Base-by-base conservation (phyloP, 768 basidiomycete genomes). In the Neoboletus brunneissimus region DNA sequence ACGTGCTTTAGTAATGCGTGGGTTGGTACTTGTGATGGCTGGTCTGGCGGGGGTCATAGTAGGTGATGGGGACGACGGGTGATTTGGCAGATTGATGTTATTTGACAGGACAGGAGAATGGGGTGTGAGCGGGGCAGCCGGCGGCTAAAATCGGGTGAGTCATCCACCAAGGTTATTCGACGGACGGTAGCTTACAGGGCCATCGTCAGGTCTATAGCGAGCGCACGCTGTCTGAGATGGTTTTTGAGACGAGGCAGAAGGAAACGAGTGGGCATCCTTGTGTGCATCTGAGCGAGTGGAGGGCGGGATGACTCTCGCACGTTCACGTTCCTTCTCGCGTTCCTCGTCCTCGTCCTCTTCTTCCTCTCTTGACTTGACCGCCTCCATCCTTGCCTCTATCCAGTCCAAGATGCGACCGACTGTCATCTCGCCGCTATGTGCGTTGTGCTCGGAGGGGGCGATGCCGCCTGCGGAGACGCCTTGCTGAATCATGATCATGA, bases 291-390 rank as follows among this genome's bases (percentile, higher is more conserved):
- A 12, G 34, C 56, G 60, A 2, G 57, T 56, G 56, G 64, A 55
- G 29, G 63, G 53, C 59, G 66, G 59, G 56, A 65, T 64, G 54
- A 64, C 61, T 60, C 67, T 67, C 37, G 65, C 67, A 60, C 78
- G 71, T 59, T 81, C 81, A 49, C 67, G 70, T 55, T 80, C 83
- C 62, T 76, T 79, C 64, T 88, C 86, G 45, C 79, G 75, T 59
- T 89, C 87, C 58, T 89, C 87, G 55, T 90, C 89, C 66, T 91
- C 89, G 31, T 89, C 88, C 57, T 91, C 89, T 65, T 91, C 91
- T 52, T 92, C 90, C 52, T 89, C 87, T 43, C 84, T 77, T 2
- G 83, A 77, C 62, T 79, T 84, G 55, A 92, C 82, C 0, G 89
- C 90, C 23, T 92, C 90, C 42, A 91, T 71, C 54, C 91, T 76